These are phyloP conservation scores for Pouteria glomerata DNA, from an alignment of 148 eudicot species.

Conservation along the genomic window DNA sequence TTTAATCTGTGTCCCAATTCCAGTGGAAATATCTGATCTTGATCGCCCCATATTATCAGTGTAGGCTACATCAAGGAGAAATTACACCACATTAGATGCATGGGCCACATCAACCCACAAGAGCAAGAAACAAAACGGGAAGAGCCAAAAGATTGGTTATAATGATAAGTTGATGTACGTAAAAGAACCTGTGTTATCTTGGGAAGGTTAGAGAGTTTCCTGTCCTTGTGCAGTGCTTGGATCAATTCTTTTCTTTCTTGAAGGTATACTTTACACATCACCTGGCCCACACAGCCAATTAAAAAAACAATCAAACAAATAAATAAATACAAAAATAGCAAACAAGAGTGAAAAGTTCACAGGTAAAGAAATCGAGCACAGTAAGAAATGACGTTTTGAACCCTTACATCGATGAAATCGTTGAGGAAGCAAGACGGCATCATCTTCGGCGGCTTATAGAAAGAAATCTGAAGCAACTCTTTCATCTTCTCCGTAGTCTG, in stretches of 20 bases:
- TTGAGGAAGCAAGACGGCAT: constrained; percentile 30
- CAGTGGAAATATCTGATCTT: constrained; percentile 73
- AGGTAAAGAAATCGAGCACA: not conserved
- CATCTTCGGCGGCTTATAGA: constrained; percentile 22
- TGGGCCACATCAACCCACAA: too few relatives aligned
- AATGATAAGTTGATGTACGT: too few relatives aligned
- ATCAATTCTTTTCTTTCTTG: constrained; percentile 63
- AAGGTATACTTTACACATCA: constrained; percentile 52
- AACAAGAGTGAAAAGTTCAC: too few relatives aligned
- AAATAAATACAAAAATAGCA: too few relatives aligned
- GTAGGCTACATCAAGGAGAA: constrained; percentile 50
- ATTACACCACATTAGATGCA: not conserved
- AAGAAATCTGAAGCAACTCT: constrained; percentile 20
- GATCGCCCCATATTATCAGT: constrained; percentile 81
- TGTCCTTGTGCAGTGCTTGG: constrained; percentile 54
- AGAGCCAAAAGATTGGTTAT: not conserved
- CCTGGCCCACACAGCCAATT: constrained; percentile 28
- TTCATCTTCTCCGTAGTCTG: constrained; percentile 27
- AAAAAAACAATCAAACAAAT: not conserved
- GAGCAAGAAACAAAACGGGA: not conserved
- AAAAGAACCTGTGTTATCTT: constrained; percentile 62
- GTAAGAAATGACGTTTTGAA: not conserved
- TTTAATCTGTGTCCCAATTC: constrained; percentile 76
- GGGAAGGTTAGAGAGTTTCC: constrained; percentile 74
- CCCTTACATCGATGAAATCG: constrained; percentile 30